Base-by-base conservation (phyloP, 2,329 filamentous ascomycete genomes). In the Calonectria hongkongensis region DNA sequence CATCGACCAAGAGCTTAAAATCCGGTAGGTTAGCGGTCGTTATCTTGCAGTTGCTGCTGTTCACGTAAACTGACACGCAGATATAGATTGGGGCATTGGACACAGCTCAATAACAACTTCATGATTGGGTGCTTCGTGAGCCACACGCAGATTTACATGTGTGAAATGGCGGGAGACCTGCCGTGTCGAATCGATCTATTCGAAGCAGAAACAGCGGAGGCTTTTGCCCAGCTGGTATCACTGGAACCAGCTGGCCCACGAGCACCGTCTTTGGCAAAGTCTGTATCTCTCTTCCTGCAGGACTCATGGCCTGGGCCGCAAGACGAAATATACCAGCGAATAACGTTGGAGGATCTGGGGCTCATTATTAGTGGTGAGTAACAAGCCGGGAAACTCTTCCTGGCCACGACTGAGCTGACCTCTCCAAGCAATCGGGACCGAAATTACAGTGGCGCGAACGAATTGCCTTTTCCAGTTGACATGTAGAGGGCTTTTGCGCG, bases 131-230 rank as follows among this genome's bases (percentile, higher is more conserved):
- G 45, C 36, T 71, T 68, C 41, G 65, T 71, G 21, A 30, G 8
- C 10, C 68, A 64, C 21, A n/a, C 56, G 0, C 54, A 68, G 33
- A 47, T 65, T 6, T 58, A 54, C 50, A 50, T 71, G 36, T 39
- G 60, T 27, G 72, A 73, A 45, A 56, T 73, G 56, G 50, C 41
- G 1, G 72, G 72, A 25, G 68, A 71, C 39, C 33, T 73, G 43
- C 68, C 72, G 9, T 65, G 68, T 16, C 48, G 43, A 16, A 21
- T 39, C 18, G 41, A 45, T 1, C 18, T 71, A 4, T 73, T 71
- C 28, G 72, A 68, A 12, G 68, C 68, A 13, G 47, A 54, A 0
- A 68, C 63, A 4, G 15, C 63, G 13, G 28, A 70, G 21, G 41
- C 65, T 4, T 73, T 70, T 65, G 54, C 33, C 10, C 27, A 47